phyloP scores from a whole-genome alignment of 208 protist genomes.

The Trypanosoma scelopori region DNA sequence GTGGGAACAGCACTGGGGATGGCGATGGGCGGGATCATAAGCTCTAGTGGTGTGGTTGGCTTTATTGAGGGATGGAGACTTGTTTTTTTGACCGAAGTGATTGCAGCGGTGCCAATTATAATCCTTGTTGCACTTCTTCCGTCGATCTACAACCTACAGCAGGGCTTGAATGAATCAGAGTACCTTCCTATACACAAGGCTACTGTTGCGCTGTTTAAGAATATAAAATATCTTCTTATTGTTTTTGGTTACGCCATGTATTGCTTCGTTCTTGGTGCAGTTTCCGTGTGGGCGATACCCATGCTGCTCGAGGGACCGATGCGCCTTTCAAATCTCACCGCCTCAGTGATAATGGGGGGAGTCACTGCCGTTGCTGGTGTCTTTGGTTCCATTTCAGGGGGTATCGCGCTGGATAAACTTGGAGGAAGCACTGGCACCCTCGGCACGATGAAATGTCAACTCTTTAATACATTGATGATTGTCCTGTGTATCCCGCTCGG shows the following conservation, averaged over 20 bases:
- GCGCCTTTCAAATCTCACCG: slow-evolving; percentile 32
- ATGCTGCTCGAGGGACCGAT: slow-evolving; percentile 74
- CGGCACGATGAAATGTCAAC: slow-evolving; percentile 53
- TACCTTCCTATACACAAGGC: slow-evolving; percentile 35
- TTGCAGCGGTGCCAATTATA: slow-evolving; percentile 45
- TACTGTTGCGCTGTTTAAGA: slow-evolving; percentile 42
- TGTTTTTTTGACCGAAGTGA: slow-evolving; percentile 56
- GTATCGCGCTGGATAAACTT: slow-evolving; percentile 56
- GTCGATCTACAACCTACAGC: slow-evolving; percentile 28
- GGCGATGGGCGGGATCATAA: slow-evolving; percentile 57
- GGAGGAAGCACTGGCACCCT: slow-evolving; percentile 51
- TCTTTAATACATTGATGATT: slow-evolving; percentile 56
- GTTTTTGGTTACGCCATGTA: slow-evolving; percentile 79
- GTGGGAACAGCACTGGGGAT: slow-evolving; percentile 81
- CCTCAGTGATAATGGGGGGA: slow-evolving; percentile 55
- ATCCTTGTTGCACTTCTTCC: slow-evolving; percentile 42
- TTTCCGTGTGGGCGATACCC: slow-evolving; percentile 81
- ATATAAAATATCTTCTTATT: slow-evolving; percentile 63
- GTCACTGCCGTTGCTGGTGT: slow-evolving; percentile 66
- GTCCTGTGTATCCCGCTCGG: slow-evolving; percentile 49
- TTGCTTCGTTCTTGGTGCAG: slow-evolving; percentile 81
- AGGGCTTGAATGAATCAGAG: slow-evolving; percentile 6
- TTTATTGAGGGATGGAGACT: slow-evolving; percentile 48
- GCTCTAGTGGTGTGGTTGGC: slow-evolving; percentile 13
- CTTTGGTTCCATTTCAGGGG: slow-evolving; percentile 65